phyloP scores from a whole-genome alignment of 148 eudicot species.

The Mesembryanthemum crystallinum region DNA sequence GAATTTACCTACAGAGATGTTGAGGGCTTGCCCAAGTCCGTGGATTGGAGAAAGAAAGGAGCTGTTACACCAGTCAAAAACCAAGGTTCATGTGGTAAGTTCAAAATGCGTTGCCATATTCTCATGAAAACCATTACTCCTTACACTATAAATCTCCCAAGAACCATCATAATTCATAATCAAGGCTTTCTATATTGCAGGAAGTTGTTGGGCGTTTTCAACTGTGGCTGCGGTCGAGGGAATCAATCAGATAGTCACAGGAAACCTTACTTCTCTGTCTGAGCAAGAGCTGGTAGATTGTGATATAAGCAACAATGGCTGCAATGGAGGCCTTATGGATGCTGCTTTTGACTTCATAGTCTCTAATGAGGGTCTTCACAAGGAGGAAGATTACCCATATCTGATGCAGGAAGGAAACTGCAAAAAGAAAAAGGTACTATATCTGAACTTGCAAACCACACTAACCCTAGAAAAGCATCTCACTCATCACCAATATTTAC shows the following conservation, averaged over 20 bases:
- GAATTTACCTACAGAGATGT: conserved; percentile 37
- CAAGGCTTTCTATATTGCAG: conserved; percentile 21
- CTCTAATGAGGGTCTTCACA: conserved; percentile 46
- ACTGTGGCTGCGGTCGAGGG: conserved; percentile 64
- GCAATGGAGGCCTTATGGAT: conserved; percentile 64
- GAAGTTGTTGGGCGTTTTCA: conserved; percentile 76
- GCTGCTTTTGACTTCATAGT: conserved; percentile 48
- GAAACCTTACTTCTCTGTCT: conserved; percentile 46
- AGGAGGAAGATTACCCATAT: conserved; percentile 63
- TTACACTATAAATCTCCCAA: neutral
- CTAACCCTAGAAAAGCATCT: neutral
- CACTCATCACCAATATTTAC: neutral
- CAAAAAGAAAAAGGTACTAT: conserved; percentile 40
- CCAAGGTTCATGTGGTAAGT: conserved; percentile 63
- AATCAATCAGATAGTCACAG: conserved; percentile 59
- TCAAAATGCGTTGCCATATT: neutral
- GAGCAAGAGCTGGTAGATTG: conserved; percentile 66
- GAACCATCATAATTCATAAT: neutral
- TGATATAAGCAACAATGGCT: conserved; percentile 48
- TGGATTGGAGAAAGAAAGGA: conserved; percentile 67
- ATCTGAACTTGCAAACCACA: neutral
- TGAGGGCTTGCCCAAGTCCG: conserved; percentile 35
- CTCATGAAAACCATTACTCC: neutral
- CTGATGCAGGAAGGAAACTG: conserved; percentile 52
- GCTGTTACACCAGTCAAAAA: conserved; percentile 57